Percentiles rank a stretch among this genome's conserved stretches.
These are phyloP conservation scores for Termitomyces heimii DNA, from an alignment of 768 basidiomycete species.

Conservation along the genomic window DNA sequence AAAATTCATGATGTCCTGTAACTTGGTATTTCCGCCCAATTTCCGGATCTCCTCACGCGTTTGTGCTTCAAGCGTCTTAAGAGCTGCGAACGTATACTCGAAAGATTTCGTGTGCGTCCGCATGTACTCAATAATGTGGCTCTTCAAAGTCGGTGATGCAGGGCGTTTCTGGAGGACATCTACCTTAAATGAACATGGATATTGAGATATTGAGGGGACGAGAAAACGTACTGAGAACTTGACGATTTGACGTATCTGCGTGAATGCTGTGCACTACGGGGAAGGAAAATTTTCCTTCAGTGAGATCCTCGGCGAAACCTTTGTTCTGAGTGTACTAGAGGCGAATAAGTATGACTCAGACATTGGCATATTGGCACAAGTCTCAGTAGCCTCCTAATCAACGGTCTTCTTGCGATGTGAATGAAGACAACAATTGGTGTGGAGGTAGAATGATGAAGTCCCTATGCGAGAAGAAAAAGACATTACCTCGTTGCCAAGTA, in stretches of 20 bases:
- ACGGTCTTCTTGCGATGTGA: background rate
- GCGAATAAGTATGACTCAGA: background rate
- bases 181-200: slow-evolving; percentile 20
- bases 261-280: slow-evolving; percentile 89
- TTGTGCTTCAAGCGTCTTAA: slow-evolving; percentile 61
- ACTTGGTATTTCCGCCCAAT: slow-evolving; percentile 21
- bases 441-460: background rate
- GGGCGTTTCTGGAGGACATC: slow-evolving; percentile 91
- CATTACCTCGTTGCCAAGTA: slow-evolving; percentile 78
- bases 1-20: background rate
- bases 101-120: slow-evolving; percentile 75
- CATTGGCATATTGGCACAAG: background rate
- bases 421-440: background rate
- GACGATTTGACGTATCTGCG: slow-evolving; percentile 67
- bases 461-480: background rate
- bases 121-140: slow-evolving; percentile 76
- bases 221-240: slow-evolving; percentile 68
- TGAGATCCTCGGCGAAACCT: slow-evolving; percentile 89
- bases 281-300: slow-evolving; percentile 97
- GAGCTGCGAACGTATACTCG: slow-evolving; percentile 73
- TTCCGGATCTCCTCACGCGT: slow-evolving; percentile 60
- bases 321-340: slow-evolving; percentile 76
- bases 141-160: slow-evolving; percentile 72
- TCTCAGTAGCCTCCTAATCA: background rate
- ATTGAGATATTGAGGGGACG: background rate